These are phyloP conservation scores for Nevesoporus exiguus DNA, from an alignment of 768 basidiomycete genomes.

Conservation along the genomic window DNA sequence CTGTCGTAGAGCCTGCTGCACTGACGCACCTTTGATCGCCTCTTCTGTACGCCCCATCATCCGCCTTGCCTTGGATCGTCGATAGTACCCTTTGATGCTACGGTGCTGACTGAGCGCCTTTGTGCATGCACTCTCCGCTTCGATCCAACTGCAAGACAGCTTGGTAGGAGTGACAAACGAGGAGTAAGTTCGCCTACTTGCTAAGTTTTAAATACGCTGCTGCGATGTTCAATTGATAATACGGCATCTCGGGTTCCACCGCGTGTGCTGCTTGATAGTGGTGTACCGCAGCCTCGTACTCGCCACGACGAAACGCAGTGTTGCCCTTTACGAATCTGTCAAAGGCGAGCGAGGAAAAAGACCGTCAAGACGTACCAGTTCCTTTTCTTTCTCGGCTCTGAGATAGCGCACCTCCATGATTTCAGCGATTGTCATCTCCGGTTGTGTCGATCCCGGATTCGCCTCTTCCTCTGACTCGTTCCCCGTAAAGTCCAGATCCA, in stretches of 20 bases:
- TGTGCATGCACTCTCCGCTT: conserved; percentile 69
- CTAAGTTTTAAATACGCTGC: conserved; percentile 68
- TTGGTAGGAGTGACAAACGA: conserved; percentile 14
- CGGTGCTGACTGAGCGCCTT: conserved; percentile 60
- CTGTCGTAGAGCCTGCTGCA: too few species aligned
- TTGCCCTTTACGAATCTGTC: conserved; percentile 52
- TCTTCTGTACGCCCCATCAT: conserved; percentile 56
- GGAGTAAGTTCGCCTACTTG: conserved; percentile 45
- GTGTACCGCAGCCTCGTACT: conserved; percentile 51
- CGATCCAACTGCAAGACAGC: conserved; percentile 53
- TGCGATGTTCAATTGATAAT: conserved; percentile 74
- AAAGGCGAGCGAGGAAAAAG: not conserved
- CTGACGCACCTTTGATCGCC: conserved; percentile 52
- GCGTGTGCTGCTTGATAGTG: conserved; percentile 58
- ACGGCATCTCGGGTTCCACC: conserved; percentile 70
- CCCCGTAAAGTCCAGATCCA: conserved; percentile 62
- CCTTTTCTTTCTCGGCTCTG: conserved; percentile 68
- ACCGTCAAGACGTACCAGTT: conserved; percentile 42
- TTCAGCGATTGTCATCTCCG: conserved; percentile 63
- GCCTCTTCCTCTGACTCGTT: conserved; percentile 49
- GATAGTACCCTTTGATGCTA: conserved; percentile 67
- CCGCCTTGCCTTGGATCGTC: conserved; percentile 63
- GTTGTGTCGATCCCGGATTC: conserved; percentile 33
- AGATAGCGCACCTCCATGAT: conserved; percentile 74
- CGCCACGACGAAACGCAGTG: conserved; percentile 59